phyloP scores from a whole-genome alignment of 1,284 basidiomycete species.

The Jaminaea rosea region DNA sequence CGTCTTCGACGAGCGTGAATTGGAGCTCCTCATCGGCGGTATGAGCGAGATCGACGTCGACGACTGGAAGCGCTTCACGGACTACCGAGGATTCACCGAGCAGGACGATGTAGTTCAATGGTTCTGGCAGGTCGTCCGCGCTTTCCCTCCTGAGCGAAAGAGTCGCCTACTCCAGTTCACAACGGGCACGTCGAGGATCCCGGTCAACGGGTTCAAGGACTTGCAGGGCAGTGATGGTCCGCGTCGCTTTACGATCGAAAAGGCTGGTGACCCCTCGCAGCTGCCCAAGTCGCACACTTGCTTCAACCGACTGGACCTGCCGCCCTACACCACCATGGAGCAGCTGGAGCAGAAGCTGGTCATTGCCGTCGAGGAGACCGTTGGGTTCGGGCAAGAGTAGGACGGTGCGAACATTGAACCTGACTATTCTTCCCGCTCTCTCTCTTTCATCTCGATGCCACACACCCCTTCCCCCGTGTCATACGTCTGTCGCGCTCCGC shows the following conservation, averaged over 20 bases:
- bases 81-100: conserved; percentile 54
- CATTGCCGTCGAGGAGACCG: conserved; percentile 42
- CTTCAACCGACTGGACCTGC: conserved; percentile 47
- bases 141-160: conserved; percentile 93
- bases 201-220: conserved; percentile 98
- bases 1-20: conserved; percentile 95
- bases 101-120: conserved; percentile 73
- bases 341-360: conserved; percentile 44
- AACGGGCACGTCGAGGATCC: conserved; percentile 91
- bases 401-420: not conserved
- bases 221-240: conserved; percentile 95
- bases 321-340: conserved; percentile 41
- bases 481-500: too few relatives aligned
- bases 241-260: conserved; percentile 45
- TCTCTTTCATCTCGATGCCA: not conserved
- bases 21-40: conserved; percentile 85
- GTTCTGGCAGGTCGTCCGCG: conserved; percentile 98
- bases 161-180: conserved; percentile 84
- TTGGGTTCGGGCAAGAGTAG: conserved; percentile 44
- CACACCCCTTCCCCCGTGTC: not conserved
- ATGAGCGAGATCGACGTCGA: conserved; percentile 91
- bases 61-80: conserved; percentile 59
- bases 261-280: conserved; percentile 41
- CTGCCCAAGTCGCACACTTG: conserved; percentile 46
- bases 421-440: not conserved